Base-by-base conservation (phyloP, 2,329 filamentous ascomycete genomes). In the Neofusicoccum ribis region DNA sequence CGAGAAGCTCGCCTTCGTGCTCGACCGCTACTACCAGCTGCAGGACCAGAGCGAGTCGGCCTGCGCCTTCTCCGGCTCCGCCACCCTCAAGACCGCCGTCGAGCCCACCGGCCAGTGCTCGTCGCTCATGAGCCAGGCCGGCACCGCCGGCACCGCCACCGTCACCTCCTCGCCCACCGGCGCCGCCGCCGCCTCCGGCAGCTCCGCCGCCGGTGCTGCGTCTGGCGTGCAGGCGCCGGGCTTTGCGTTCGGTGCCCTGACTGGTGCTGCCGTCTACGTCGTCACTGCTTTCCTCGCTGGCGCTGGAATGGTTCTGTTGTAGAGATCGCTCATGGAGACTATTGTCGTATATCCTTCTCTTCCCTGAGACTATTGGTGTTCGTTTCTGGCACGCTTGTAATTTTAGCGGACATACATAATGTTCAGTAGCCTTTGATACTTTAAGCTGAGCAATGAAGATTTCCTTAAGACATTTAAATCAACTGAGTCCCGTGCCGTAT, bases 31-130 rank as follows among this genome's bases (percentile, higher is more conserved):
- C 84, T 91, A 90, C 82, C 74, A 83, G 70, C 78, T 77, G 69
- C 83, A 88, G 73, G 80, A 83, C 70, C 82, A 82, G 67, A 77
- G 79, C 56, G 74, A 80, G 27, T 79, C 80, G 62, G 89, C 91
- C 37, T 96, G 91, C 76, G 83, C 88, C 82, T 93, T 93, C 79
- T 80, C 84, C 66, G 89, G 91, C 70, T 80, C 87, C 70, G 91
- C 89, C 54, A 80, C 81, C 65, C 81, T 84, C 63, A 84, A 85
- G 77, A 73, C 81, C 58, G 75, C 82, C 54, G 72, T 79, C 52
- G 80, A 81, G 41, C 78, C 84, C 12, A 74, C 73, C 27, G 79
- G 80, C 36, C 77, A 76, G 65, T 94, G 91, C 84, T 74, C 79
- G 62, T 71, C 77, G 51, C 81, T 89, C 64, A 80, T 95, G 65